These are phyloP conservation scores for Blastobotrys muscicola DNA, from an alignment of 805 yeast species.

Conservation along the genomic window DNA sequence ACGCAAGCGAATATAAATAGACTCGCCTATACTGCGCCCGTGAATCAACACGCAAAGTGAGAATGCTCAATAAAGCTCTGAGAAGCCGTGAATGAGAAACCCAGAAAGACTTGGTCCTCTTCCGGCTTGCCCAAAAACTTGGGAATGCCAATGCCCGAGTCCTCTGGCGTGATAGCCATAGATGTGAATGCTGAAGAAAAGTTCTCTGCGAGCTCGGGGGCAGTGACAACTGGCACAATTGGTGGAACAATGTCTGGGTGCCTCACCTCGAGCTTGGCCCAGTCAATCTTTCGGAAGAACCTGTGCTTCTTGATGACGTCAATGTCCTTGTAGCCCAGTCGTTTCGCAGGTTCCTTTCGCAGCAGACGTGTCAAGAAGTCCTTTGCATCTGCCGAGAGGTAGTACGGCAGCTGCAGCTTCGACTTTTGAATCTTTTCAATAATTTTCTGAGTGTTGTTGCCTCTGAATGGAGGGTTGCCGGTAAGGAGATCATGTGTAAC, in stretches of 20 bases:
- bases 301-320: constrained; percentile 49
- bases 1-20: too few relatives aligned
- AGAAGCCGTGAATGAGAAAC: constrained; percentile 32
- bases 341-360: constrained; percentile 58
- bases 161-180: constrained; percentile 35
- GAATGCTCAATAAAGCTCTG: constrained; percentile 26
- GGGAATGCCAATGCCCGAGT: constrained; percentile 10
- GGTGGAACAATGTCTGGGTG: constrained; percentile 53
- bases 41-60: too few relatives aligned
- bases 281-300: constrained; percentile 67
- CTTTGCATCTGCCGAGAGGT: constrained; percentile 69
- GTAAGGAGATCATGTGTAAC: constrained; percentile 70
- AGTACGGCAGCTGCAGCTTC: constrained; percentile 62
- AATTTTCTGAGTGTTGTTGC: constrained; percentile 65
- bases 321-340: constrained; percentile 52
- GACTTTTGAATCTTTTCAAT: constrained; percentile 61
- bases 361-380: constrained; percentile 59
- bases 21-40: too few relatives aligned
- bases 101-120: constrained; percentile 17
- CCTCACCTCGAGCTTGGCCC: constrained; percentile 49
- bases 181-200: constrained; percentile 73
- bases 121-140: background rate
- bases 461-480: constrained; percentile 85
- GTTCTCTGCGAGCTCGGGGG: constrained; percentile 77
- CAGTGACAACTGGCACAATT: constrained; percentile 70